These are phyloP conservation scores for Xylaria multiplex DNA, from an alignment of 2,329 filamentous ascomycete genomes.

Conservation along the genomic window DNA sequence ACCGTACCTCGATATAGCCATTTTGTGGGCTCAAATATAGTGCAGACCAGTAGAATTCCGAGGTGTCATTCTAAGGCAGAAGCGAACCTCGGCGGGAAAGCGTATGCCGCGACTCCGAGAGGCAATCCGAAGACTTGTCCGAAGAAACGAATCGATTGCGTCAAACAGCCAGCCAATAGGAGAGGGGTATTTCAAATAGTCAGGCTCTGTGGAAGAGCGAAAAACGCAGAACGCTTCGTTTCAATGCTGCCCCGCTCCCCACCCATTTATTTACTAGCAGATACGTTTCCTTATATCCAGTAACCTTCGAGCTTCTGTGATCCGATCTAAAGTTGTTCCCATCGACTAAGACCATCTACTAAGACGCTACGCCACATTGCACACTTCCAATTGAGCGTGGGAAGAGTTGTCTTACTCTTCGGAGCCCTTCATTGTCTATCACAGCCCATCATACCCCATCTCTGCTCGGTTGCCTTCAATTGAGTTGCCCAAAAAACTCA, in stretches of 20 bases:
- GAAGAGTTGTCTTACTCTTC: neutral
- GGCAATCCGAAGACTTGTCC: slow-evolving; percentile 18
- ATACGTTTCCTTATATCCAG: slow-evolving; percentile 1
- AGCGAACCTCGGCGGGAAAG: slow-evolving; percentile 31
- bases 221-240: slow-evolving; percentile 8
- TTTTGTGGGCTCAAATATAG: neutral
- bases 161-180: slow-evolving; percentile 23
- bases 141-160: neutral
- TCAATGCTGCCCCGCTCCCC: slow-evolving; percentile 4
- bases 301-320: neutral
- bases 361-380: neutral
- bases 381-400: slow-evolving; percentile 2
- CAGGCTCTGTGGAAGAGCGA: neutral
- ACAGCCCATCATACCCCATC: neutral
- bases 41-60: neutral
- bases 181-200: slow-evolving; percentile 15
- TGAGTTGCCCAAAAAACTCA: neutral
- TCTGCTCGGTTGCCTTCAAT: neutral
- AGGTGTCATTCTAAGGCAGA: neutral
- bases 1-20: too few species aligned
- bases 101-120: slow-evolving; percentile 26
- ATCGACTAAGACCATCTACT: too few species aligned
- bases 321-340: neutral
- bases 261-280: neutral
- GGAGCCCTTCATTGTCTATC: neutral